These are phyloP conservation scores for Corchorus capsularis DNA, from an alignment of 345 rosid species.

Conservation along the genomic window DNA sequence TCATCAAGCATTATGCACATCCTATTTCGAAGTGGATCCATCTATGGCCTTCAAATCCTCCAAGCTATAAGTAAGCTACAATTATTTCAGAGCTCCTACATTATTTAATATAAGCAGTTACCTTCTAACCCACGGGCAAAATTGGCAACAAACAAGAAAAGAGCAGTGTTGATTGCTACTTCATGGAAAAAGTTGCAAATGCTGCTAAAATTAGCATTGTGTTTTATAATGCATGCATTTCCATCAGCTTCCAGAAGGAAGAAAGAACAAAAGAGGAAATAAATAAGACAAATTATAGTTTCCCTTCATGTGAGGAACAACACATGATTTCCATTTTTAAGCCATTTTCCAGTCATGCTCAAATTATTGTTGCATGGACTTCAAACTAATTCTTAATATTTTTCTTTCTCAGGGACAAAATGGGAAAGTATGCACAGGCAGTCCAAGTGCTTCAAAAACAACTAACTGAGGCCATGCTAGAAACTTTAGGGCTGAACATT, in stretches of 20 bases:
- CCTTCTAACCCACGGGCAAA: not conserved
- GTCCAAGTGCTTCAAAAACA: slow-evolving; percentile 44
- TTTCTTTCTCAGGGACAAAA: slow-evolving; percentile 42
- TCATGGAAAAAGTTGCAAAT: not conserved
- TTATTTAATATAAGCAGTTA: not conserved
- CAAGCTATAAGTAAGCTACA: slow-evolving; percentile 53
- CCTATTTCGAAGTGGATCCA: slow-evolving; percentile 61
- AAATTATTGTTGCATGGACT: not conserved
- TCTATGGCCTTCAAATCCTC: slow-evolving; percentile 67
- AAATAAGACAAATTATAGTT: not conserved
- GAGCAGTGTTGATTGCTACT: not conserved
- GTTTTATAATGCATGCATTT: slow-evolving; percentile 10
- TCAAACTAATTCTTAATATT: not conserved
- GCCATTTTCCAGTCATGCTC: not conserved
- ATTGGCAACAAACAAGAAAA: slow-evolving; percentile 5
- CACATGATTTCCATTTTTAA: not conserved
- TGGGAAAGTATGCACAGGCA: slow-evolving; percentile 53
- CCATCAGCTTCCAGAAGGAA: slow-evolving; percentile 4
- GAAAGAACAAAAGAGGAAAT: slow-evolving; percentile 14
- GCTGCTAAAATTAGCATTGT: slow-evolving; percentile 8
- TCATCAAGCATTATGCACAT: slow-evolving; percentile 62
- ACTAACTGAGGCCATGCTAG: slow-evolving; percentile 43
- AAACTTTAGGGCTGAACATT: slow-evolving; percentile 48
- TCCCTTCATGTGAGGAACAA: not conserved
- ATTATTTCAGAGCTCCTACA: not conserved